Conservation (phyloP, 1,284 basidiomycete species). For the Naganishia albida region DNA sequence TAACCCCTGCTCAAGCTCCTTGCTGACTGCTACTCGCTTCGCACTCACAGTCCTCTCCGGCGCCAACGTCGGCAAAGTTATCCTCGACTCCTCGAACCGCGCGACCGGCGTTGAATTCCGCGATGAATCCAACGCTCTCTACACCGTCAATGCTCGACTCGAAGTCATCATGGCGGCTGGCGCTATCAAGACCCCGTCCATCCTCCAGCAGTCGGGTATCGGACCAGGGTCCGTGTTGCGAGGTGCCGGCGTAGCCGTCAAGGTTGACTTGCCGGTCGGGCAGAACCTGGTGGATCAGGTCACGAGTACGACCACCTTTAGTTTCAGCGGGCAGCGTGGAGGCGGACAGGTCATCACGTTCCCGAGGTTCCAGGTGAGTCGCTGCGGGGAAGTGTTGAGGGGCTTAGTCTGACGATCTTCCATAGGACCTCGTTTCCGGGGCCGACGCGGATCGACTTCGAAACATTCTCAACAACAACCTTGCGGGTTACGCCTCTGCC, state of each 20-base stretch:
- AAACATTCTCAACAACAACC: slow-evolving; percentile 40
- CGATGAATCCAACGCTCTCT: slow-evolving; percentile 38
- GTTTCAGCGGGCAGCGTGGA: slow-evolving; percentile 32
- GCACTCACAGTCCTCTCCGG: slow-evolving; percentile 44
- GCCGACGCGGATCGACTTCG: slow-evolving; percentile 34
- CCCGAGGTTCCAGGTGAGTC: slow-evolving; percentile 43
- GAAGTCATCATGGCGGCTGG: slow-evolving; percentile 56
- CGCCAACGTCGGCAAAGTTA: slow-evolving; percentile 42
- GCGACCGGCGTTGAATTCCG: slow-evolving; percentile 45
- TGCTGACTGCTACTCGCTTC: slow-evolving; percentile 48
- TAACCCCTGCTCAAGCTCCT: slow-evolving; percentile 40
- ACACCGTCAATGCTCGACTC: slow-evolving; percentile 44
- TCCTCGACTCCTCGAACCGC: slow-evolving; percentile 36
- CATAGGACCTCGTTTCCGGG: slow-evolving; percentile 39
- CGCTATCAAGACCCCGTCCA: slow-evolving; percentile 53
- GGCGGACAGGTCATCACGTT: slow-evolving; percentile 41
- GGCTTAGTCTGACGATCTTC: not conserved
- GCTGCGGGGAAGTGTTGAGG: not conserved
- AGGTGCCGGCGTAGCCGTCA: slow-evolving; percentile 43
- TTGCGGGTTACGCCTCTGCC: slow-evolving; percentile 46
- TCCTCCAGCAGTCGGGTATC: slow-evolving; percentile 56
- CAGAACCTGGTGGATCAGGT: slow-evolving; percentile 55
- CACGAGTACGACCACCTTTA: slow-evolving; percentile 43
- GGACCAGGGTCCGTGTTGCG: slow-evolving; percentile 48
- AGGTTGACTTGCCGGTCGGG: slow-evolving; percentile 50